Evolutionary conservation across 768 basidiomycete genomes (phyloP).

Genomic region (Mycena leptocephala): DNA sequence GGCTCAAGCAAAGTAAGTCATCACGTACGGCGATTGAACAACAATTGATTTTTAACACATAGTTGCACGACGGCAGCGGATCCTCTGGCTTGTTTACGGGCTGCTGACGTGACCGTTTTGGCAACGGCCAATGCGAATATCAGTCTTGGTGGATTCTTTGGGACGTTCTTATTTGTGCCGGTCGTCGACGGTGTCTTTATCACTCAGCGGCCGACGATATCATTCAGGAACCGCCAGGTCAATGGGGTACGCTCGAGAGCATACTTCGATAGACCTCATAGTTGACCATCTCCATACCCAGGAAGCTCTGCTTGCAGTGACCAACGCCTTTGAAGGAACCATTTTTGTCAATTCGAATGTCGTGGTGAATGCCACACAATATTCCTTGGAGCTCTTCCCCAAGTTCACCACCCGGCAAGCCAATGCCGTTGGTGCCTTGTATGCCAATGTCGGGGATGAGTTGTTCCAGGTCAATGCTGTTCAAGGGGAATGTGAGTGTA

Average conservation of each 20-base stretch:
- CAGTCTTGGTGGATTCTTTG: constrained; percentile 41
- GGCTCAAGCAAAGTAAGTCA: constrained; percentile 39
- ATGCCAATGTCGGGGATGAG: constrained; percentile 23
- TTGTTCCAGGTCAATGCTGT: constrained; percentile 33
- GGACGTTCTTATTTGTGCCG: constrained; percentile 43
- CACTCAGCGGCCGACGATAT: constrained; percentile 48
- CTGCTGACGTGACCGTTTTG: constrained; percentile 36
- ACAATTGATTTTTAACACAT: neutral
- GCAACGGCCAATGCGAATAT: no score
- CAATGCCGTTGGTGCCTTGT: constrained; percentile 26
- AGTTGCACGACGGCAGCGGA: constrained; percentile 45
- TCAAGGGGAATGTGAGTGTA: constrained; percentile 42
- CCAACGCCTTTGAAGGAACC: constrained; percentile 49
- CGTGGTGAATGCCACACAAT: constrained; percentile 16
- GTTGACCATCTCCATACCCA: neutral
- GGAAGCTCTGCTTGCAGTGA: constrained; percentile 41
- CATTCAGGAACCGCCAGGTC: constrained; percentile 44
- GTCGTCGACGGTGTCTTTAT: constrained; percentile 55
- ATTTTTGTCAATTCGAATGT: constrained; percentile 39
- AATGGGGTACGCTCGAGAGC: constrained; percentile 48
- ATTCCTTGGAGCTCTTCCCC: constrained; percentile 40
- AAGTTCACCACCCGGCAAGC: constrained; percentile 20
- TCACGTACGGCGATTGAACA: neutral
- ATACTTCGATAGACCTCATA: neutral
- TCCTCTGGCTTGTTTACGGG: constrained; percentile 49